A percentile compares a stretch with the other conserved stretches of the same genome.
phyloP scores from a whole-genome alignment of 2,329 filamentous ascomycete species.

The Fusarium fujikuroi region DNA sequence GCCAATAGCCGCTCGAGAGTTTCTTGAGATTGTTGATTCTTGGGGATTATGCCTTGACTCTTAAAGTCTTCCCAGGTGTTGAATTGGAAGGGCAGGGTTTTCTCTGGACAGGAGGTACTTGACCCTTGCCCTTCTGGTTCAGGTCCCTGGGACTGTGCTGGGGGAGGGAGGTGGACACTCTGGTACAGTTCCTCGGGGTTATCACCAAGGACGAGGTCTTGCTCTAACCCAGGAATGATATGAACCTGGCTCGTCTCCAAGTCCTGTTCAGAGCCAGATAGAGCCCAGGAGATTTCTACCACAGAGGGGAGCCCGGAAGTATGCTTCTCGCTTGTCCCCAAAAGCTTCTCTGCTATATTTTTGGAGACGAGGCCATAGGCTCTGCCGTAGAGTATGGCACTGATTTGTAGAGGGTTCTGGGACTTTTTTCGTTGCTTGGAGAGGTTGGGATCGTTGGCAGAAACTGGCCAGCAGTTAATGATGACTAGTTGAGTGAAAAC shows the following conservation, averaged over 20 bases:
- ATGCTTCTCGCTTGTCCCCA: neutral
- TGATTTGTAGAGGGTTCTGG: neutral
- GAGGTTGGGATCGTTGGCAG: neutral
- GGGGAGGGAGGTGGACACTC: slow-evolving; percentile 2
- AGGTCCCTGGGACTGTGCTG: neutral
- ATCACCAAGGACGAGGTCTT: slow-evolving; percentile 19
- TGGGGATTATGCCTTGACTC: neutral
- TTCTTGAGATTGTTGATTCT: slow-evolving; percentile 12
- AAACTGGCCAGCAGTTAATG: slow-evolving; percentile 5
- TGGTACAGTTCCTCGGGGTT: neutral
- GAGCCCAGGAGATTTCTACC: slow-evolving; percentile 10
- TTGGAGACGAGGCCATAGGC: slow-evolving; percentile 10
- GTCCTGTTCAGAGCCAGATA: neutral
- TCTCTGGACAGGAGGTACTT: neutral
- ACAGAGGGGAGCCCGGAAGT: neutral
- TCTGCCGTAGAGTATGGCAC: neutral
- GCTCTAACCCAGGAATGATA: slow-evolving; percentile 7
- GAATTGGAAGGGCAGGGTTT: neutral
- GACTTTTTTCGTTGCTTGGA: neutral
- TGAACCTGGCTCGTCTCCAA: slow-evolving; percentile 15
- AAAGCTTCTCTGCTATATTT: slow-evolving; percentile 1
- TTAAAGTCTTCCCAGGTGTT: neutral
- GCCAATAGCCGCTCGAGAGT: neutral
- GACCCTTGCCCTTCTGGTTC: neutral
- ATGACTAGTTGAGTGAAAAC: neutral